Evolutionary conservation across 164 flowering plant species (phyloP).

Genomic region (Nelumbo lutea): DNA sequence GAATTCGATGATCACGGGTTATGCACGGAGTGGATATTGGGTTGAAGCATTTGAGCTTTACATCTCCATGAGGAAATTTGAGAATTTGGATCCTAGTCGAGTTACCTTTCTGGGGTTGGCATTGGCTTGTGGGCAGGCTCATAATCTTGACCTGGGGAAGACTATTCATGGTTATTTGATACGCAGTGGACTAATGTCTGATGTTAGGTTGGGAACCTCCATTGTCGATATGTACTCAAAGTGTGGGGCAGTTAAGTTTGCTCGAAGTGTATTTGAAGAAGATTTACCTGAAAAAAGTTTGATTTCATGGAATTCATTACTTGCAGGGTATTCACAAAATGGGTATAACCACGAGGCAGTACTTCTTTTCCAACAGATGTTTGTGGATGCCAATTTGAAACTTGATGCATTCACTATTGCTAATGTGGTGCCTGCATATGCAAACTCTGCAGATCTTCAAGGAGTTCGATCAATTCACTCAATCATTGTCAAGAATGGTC

Average conservation of each 20-base stretch:
- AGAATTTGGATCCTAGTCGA: slow-evolving; percentile 20
- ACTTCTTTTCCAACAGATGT: slow-evolving; percentile 22
- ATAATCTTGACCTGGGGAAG: slow-evolving; percentile 22
- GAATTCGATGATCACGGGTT: slow-evolving; percentile 34
- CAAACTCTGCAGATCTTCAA: slow-evolving; percentile 20
- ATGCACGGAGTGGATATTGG: slow-evolving; percentile 28
- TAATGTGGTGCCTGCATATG: slow-evolving; percentile 34
- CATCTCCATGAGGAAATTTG: slow-evolving; percentile 20
- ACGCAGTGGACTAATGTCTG: slow-evolving; percentile 20
- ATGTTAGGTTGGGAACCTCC: slow-evolving; percentile 31
- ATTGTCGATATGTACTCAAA: slow-evolving; percentile 35
- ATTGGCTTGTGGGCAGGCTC: slow-evolving; percentile 28
- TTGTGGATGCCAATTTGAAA: slow-evolving; percentile 16
- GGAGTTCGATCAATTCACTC: slow-evolving; percentile 23
- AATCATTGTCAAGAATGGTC: slow-evolving; percentile 29
- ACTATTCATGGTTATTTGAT: slow-evolving; percentile 33
- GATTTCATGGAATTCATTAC: slow-evolving; percentile 38
- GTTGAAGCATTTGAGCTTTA: slow-evolving; percentile 26
- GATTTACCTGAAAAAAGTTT: slow-evolving; percentile 30
- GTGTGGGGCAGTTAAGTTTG: slow-evolving; percentile 30
- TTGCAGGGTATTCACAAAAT: slow-evolving; percentile 35
- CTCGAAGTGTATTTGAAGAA: slow-evolving; percentile 26
- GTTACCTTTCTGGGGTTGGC: slow-evolving; percentile 38
- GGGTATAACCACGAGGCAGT: slow-evolving; percentile 29
- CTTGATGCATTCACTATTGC: slow-evolving; percentile 38